phyloP scores from a whole-genome alignment of 2,329 filamentous ascomycete genomes.

The Ophiostoma ips region DNA sequence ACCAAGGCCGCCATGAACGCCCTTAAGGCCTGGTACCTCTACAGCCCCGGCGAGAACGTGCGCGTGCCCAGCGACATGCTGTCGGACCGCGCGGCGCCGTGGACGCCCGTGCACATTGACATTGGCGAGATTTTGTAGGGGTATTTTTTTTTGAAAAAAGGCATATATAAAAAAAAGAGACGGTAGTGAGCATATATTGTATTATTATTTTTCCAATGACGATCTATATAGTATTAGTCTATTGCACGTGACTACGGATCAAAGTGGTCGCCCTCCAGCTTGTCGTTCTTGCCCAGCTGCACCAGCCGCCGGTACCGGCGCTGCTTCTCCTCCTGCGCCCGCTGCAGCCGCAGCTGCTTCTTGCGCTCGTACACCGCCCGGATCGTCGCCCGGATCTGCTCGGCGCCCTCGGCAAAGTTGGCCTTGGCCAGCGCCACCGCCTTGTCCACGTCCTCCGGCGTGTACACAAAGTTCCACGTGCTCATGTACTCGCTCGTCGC shows the following conservation, averaged over 20 bases:
- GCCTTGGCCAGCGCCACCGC: constrained; percentile 70
- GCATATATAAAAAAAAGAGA: neutral
- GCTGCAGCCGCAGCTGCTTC: constrained; percentile 50
- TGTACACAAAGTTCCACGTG: constrained; percentile 98
- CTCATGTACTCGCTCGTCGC: constrained; percentile 72
- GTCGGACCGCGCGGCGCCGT: constrained; percentile 43
- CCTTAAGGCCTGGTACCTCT: constrained; percentile 91
- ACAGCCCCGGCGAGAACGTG: constrained; percentile 57
- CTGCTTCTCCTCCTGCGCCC: constrained; percentile 18
- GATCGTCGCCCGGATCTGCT: constrained; percentile 64
- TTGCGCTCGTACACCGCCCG: constrained; percentile 88
- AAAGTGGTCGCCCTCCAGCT: constrained; percentile 54
- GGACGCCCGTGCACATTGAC: constrained; percentile 56
- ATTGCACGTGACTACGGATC: constrained; percentile 17
- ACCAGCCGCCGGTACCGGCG: constrained; percentile 33
- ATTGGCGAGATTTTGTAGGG: constrained; percentile 52
- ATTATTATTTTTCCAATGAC: constrained; percentile 2
- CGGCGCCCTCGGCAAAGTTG: constrained; percentile 74
- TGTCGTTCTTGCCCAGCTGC: constrained; percentile 36
- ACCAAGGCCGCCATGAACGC: constrained; percentile 69
- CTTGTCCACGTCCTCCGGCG: constrained; percentile 73
- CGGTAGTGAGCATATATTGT: neutral
- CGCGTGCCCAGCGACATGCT: constrained; percentile 58
- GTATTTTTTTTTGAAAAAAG: too few relatives aligned
- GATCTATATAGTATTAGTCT: constrained; percentile 3